Evolutionary conservation across 2,329 filamentous ascomycete species (phyloP).

Genomic region (Microdochium trichocladiopsis): DNA sequence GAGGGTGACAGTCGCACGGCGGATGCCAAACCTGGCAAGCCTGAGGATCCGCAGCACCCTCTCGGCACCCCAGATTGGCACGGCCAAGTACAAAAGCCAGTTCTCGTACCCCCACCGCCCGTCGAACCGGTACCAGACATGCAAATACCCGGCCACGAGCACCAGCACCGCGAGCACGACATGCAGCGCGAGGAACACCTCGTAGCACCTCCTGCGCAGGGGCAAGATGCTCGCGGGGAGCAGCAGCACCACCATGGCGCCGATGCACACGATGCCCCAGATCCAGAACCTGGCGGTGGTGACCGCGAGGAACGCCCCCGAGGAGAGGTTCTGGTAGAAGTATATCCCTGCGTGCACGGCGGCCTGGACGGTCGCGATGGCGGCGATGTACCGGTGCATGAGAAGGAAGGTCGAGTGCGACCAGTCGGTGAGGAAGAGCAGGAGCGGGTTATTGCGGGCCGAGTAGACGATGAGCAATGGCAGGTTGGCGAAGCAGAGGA

Average conservation of each 20-base stretch:
- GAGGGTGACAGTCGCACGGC: neutral
- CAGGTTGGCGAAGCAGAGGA: slow-evolving; percentile 29
- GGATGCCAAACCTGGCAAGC: neutral
- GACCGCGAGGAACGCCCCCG: slow-evolving; percentile 17
- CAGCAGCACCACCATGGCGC: neutral
- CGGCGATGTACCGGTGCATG: slow-evolving; percentile 41
- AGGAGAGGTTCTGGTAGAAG: slow-evolving; percentile 23
- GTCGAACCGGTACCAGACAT: neutral
- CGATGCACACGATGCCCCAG: slow-evolving; percentile 27
- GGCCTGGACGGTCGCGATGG: slow-evolving; percentile 34
- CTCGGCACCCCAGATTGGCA: neutral
- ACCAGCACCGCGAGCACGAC: neutral
- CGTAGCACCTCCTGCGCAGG: neutral
- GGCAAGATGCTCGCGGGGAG: neutral
- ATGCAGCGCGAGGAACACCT: neutral
- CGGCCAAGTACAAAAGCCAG: neutral
- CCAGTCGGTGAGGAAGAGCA: slow-evolving; percentile 42
- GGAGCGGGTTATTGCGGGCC: slow-evolving; percentile 34
- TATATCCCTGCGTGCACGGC: slow-evolving; percentile 37
- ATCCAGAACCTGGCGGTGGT: slow-evolving; percentile 28
- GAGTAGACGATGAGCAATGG: slow-evolving; percentile 36
- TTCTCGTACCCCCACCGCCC: neutral
- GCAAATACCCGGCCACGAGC: neutral
- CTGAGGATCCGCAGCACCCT: neutral
- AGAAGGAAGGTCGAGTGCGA: slow-evolving; percentile 38